A percentile compares a stretch with the other conserved stretches of the same genome.
phyloP scores from a whole-genome alignment of 139 green algal species.

The Asterochloris sp. region DNA sequence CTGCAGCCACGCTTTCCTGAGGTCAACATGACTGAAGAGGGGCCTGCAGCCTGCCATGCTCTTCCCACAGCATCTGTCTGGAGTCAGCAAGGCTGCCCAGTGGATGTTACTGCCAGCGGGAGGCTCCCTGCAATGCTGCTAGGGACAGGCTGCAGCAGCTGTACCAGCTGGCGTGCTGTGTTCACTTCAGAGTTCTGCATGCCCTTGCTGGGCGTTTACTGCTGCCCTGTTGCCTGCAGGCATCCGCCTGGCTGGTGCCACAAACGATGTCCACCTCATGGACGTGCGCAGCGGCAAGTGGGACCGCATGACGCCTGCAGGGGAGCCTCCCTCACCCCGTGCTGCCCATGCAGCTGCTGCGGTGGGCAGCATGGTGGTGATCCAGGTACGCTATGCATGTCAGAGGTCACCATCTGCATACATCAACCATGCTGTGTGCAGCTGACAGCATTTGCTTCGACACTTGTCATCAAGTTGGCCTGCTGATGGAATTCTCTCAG shows the following conservation, averaged over 20 bases:
- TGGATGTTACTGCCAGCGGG: not conserved
- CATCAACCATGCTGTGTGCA: not conserved
- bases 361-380: slow-evolving; percentile 97
- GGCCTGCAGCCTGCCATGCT: too few relatives aligned
- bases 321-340: slow-evolving; percentile 87
- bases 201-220: not conserved
- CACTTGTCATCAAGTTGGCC: not conserved
- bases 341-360: slow-evolving; percentile 96
- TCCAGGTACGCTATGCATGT: slow-evolving; percentile 59
- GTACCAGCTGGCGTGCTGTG: too few relatives aligned
- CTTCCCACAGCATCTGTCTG: too few relatives aligned
- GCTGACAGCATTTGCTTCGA: not conserved
- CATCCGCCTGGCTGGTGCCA: slow-evolving; percentile 88
- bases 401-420: not conserved
- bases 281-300: slow-evolving; percentile 83
- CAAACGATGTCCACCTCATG: slow-evolving; percentile 92
- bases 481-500: not conserved
- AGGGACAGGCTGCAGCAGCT: not conserved
- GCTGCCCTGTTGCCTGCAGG: slow-evolving; percentile 36
- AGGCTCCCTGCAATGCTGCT: not conserved
- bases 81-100: too few relatives aligned
- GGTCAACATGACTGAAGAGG: too few relatives aligned
- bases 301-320: slow-evolving; percentile 73
- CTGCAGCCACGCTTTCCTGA: too few relatives aligned
- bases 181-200: not conserved